These are phyloP conservation scores for Microbotryum scabiosae DNA, from an alignment of 1,284 basidiomycete genomes.

Conservation along the genomic window DNA sequence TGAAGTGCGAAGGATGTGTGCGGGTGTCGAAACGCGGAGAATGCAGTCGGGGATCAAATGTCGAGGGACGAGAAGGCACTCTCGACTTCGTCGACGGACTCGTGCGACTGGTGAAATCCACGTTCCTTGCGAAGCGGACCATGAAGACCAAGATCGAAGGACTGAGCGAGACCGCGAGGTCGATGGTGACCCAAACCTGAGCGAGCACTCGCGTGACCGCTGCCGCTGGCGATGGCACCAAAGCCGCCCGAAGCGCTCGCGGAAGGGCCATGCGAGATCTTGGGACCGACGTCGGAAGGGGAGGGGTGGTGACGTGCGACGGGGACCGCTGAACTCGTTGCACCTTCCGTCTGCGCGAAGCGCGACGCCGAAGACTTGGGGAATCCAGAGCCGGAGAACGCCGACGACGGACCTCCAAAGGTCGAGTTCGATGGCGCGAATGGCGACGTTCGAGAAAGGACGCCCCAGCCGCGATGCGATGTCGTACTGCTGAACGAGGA, in stretches of 20 bases:
- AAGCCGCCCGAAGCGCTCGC: constrained; percentile 20
- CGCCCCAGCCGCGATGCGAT: background rate
- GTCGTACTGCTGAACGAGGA: background rate
- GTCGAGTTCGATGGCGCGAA: constrained; percentile 5
- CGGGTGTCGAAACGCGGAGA: no score
- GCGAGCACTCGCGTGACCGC: background rate
- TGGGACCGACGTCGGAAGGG: no score
- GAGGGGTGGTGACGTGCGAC: no score
- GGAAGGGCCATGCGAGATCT: background rate
- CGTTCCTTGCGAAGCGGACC: background rate
- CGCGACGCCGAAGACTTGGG: no score
- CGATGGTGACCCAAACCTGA: constrained; percentile 14
- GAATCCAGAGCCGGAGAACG: no score
- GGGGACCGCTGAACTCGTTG: no score
- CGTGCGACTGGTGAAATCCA: background rate
- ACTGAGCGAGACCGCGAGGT: constrained; percentile 20
- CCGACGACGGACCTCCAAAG: no score
- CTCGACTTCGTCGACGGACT: constrained; percentile 5
- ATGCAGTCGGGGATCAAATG: background rate
- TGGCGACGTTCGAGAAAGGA: constrained; percentile 1
- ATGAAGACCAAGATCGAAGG: constrained; percentile 17
- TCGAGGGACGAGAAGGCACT: constrained; percentile 1
- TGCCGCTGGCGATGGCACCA: background rate
- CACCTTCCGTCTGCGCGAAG: no score
- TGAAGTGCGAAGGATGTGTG: no score